phyloP scores from a whole-genome alignment of 306 rosid genomes.

The Malus orientalis region DNA sequence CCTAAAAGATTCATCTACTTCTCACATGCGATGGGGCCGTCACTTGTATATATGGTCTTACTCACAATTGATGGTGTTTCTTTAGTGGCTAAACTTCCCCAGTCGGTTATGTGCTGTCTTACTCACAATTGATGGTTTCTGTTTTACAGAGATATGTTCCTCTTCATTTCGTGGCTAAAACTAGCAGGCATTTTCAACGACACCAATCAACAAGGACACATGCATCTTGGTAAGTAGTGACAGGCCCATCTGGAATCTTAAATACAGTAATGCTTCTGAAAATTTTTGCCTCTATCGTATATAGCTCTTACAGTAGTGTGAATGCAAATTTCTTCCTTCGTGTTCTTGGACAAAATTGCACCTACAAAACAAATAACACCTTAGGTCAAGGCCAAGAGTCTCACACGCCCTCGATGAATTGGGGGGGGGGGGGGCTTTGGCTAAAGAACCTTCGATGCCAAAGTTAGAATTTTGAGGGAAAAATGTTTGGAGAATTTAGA shows the following conservation, averaged over 20 bases:
- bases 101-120: not conserved
- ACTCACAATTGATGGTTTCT: not conserved
- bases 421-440: too few species aligned
- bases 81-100: not conserved
- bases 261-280: too few species aligned
- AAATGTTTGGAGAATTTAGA: too few species aligned
- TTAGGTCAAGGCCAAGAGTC: too few species aligned
- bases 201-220: not conserved
- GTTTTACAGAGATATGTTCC: not conserved
- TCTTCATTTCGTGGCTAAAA: not conserved
- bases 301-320: not conserved
- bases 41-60: not conserved
- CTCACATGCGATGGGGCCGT: slow-evolving; percentile 2
- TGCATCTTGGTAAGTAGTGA: slow-evolving; percentile 1
- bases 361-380: too few species aligned
- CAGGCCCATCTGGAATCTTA: not conserved
- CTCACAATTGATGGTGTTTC: not conserved
- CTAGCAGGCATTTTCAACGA: not conserved
- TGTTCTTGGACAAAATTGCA: too few species aligned
- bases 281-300: not conserved
- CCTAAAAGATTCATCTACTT: not conserved
- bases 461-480: too few species aligned
- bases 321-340: too few species aligned
- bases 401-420: too few species aligned
- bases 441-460: too few species aligned